Evolutionary conservation across 441 rosid genomes (phyloP), one percentile per base, ranked within the genome.

Genomic region (Daphne laureola): DNA sequence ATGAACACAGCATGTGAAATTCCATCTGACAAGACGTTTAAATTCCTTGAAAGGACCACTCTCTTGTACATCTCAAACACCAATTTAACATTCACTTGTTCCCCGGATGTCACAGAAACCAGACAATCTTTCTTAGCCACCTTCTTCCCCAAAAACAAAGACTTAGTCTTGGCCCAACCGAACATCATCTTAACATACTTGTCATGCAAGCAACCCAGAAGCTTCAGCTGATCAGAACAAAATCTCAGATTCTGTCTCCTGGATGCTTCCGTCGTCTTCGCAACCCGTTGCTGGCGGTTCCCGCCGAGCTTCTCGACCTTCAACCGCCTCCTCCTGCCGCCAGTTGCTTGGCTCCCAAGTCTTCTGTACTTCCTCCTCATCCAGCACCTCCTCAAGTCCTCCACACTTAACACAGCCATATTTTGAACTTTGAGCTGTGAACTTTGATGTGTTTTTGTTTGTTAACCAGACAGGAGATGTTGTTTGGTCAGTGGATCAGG

Each of bases 111-210:
- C 38, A 5, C 11, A 6, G 38, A 31, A 31, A 31, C 38, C 6
- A 31, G 12, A 31, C 38, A 3, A 21, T 21, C 25, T 21, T 21
- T 21, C 25, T 49, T 66, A 5, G 66, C 57, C 35, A 65, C 50
- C 31, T 48, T 72, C 43, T 62, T 67, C 6, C 63, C 65, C 48
- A 51, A 41, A 17, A 62, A 45, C 14, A 51, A 38, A 3, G 62
- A 53, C 12, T 31, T 58, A 35, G 54, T 16, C 42, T 26, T 27
- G 17, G 58, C 64, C 5, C 73, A 8, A 17, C 48, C 11, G 14
- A 55, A 51, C 79, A 71, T 69, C 54, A 27, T 7, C 31, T 42
- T 53, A 14, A 54, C 60, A 40, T 71, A 77, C 38, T 54, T 65
- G 0, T 56, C 43, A 27, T 67, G 75, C 46, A 68, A 49, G 56